A percentile compares a stretch with the other conserved stretches of the same genome.
Conservation (phyloP, 1,139 yeast genomes). For the Taphrina pruni region DNA sequence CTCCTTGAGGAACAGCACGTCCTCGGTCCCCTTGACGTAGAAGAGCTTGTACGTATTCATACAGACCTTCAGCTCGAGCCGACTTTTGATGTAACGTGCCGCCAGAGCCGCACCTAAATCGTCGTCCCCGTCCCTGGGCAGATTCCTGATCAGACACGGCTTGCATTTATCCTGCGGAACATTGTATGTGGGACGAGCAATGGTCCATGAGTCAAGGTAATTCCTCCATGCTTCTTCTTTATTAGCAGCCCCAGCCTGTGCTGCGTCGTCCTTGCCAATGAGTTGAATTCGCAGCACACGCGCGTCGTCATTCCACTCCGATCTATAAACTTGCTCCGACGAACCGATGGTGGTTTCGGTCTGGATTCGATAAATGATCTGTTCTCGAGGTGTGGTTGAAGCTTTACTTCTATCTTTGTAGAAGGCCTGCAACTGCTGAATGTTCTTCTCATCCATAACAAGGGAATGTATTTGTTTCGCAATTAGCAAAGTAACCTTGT, state of each 20-base stretch:
- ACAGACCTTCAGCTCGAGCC: constrained; percentile 79
- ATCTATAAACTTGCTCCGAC: constrained; percentile 91
- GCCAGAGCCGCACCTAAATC: constrained; percentile 8
- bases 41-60: constrained; percentile 79
- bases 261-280: constrained; percentile 84
- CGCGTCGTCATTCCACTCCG: constrained; percentile 65
- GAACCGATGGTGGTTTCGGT: constrained; percentile 79
- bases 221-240: constrained; percentile 88
- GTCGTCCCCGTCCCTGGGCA: constrained; percentile 55
- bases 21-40: constrained; percentile 82
- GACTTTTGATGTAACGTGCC: constrained; percentile 54
- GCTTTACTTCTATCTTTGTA: constrained; percentile 75
- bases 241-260: constrained; percentile 75
- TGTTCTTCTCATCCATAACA: constrained; percentile 78
- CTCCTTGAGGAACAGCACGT: constrained; percentile 49
- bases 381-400: constrained; percentile 72
- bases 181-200: constrained; percentile 98
- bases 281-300: constrained; percentile 74
- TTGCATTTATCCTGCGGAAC: constrained; percentile 78
- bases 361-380: constrained; percentile 86
- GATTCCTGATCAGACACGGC: constrained; percentile 66
- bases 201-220: constrained; percentile 86
- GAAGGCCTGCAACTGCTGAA: constrained; percentile 79
- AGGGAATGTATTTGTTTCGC: constrained; percentile 85
- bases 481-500: constrained; percentile 86